These are phyloP conservation scores for Tubosaeta sp. DNA, from an alignment of 768 basidiomycete genomes.

Conservation along the genomic window DNA sequence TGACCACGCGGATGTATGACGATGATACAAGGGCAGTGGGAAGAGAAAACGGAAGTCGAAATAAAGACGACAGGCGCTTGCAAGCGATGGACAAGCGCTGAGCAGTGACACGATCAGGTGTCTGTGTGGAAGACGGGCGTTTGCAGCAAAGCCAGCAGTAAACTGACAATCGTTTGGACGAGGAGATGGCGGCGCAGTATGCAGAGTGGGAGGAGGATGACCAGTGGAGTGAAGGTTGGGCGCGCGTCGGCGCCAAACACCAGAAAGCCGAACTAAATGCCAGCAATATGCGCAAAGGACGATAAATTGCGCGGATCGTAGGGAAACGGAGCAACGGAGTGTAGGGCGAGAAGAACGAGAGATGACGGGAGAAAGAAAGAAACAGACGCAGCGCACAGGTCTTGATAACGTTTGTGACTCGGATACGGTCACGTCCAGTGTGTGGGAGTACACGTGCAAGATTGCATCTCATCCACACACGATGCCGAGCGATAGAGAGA, in stretches of 20 bases:
- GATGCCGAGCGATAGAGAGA: slow-evolving; percentile 62
- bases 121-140: background rate
- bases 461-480: background rate
- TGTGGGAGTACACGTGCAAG: too few species aligned
- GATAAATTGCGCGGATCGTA: background rate
- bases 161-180: background rate
- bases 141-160: background rate
- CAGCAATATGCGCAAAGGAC: background rate
- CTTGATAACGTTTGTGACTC: too few species aligned
- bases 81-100: background rate
- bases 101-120: background rate
- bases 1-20: too few species aligned
- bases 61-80: too few species aligned
- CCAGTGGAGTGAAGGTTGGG: background rate
- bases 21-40: background rate
- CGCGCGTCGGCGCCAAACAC: background rate
- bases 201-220: background rate
- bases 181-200: background rate
- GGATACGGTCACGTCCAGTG: too few species aligned
- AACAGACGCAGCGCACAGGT: too few species aligned
- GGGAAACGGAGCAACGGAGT: too few species aligned
- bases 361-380: too few species aligned
- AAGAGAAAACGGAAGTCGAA: background rate
- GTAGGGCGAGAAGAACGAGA: too few species aligned
- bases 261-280: background rate